Percentiles rank a stretch among this genome's conserved stretches.
phyloP scores from a whole-genome alignment of 1,139 yeast species.

The Taiozyma onychis region DNA sequence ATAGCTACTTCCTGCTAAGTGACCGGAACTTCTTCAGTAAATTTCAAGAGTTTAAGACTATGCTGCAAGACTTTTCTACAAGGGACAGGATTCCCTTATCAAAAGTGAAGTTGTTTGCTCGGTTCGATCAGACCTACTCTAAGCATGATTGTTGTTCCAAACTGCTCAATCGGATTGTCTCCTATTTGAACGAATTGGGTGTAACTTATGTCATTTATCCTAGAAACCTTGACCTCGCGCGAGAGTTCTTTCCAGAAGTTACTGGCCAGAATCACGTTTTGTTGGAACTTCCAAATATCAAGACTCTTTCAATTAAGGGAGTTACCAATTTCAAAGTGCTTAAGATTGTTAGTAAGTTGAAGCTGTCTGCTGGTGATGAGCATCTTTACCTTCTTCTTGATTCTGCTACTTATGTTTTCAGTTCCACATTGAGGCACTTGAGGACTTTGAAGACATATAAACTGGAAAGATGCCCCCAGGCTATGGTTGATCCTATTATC shows the following conservation, averaged over 20 bases:
- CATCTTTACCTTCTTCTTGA: not conserved
- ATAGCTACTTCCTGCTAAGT: not conserved
- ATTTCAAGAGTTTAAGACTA: not conserved
- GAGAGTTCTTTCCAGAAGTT: not conserved
- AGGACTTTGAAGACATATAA: not conserved
- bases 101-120: not conserved
- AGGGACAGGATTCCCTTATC: not conserved
- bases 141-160: too few species aligned
- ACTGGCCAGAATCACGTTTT: not conserved
- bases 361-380: not conserved
- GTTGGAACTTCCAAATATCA: not conserved
- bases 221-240: not conserved
- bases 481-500: not conserved
- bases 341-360: not conserved
- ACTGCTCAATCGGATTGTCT: not conserved
- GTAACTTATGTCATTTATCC: not conserved
- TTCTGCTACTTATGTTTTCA: not conserved
- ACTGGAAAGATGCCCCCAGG: not conserved
- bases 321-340: not conserved
- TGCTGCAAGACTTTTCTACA: not conserved
- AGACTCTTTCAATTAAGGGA: too few species aligned
- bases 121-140: not conserved
- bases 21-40: not conserved
- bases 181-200: not conserved
- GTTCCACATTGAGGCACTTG: not conserved